These are phyloP conservation scores for Puccinia triticina DNA, from an alignment of 1,284 basidiomycete species.

Conservation along the genomic window DNA sequence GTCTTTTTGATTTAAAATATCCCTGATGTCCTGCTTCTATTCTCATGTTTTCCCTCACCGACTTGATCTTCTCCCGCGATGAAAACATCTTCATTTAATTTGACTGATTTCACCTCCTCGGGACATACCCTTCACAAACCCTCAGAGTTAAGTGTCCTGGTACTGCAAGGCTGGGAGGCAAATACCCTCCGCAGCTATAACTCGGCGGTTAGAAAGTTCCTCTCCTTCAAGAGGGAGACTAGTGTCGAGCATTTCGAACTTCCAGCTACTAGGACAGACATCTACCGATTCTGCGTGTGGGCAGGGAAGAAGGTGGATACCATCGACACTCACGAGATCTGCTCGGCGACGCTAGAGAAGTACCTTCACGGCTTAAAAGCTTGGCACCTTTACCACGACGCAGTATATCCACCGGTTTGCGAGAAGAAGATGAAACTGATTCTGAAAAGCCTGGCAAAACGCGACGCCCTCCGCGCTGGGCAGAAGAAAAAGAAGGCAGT, in stretches of 20 bases:
- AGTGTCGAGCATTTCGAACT: neutral
- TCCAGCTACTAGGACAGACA: neutral
- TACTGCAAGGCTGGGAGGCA: constrained; percentile 5
- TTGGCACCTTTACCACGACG: neutral
- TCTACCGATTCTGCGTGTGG: neutral
- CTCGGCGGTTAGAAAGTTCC: no score
- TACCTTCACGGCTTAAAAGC: no score
- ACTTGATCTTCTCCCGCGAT: neutral
- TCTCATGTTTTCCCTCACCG: neutral
- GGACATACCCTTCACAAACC: neutral
- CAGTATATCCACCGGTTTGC: neutral
- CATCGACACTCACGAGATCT: no score
- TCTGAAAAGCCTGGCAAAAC: neutral
- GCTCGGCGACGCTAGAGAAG: no score
- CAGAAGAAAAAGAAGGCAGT: neutral
- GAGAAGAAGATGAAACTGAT: neutral
- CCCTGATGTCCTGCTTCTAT: neutral
- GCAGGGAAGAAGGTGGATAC: no score
- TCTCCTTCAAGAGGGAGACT: no score
- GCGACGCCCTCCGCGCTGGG: neutral
- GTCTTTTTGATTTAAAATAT: neutral
- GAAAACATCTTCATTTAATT: no score
- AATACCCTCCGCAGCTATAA: no score
- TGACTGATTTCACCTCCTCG: neutral
- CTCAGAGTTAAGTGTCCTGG: neutral